phyloP scores from a whole-genome alignment of 768 basidiomycete species.

The Podaxis carcinomalis region DNA sequence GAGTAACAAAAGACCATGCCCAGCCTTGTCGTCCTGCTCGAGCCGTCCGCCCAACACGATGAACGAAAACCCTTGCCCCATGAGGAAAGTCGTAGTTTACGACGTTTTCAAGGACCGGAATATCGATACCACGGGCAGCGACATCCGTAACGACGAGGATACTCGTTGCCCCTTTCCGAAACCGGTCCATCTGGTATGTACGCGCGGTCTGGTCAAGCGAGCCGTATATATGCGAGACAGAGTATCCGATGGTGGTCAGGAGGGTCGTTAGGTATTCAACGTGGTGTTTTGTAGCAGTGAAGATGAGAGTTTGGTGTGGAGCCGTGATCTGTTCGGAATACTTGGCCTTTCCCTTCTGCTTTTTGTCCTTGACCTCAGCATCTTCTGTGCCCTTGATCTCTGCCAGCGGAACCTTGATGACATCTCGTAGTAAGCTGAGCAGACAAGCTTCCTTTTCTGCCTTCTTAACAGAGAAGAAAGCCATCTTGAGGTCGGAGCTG shows the following conservation, averaged over 20 bases:
- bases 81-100: slow-evolving; percentile 98
- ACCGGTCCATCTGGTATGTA: slow-evolving; percentile 84
- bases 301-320: slow-evolving; percentile 90
- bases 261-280: slow-evolving; percentile 89
- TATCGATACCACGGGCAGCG: slow-evolving; percentile 96
- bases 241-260: slow-evolving; percentile 76
- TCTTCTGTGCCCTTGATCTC: slow-evolving; percentile 26
- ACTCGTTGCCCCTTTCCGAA: slow-evolving; percentile 73
- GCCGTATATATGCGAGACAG: slow-evolving; percentile 93
- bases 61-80: slow-evolving; percentile 89
- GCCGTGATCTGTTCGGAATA: slow-evolving; percentile 48
- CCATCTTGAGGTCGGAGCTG: slow-evolving; percentile 88
- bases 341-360: slow-evolving; percentile 49
- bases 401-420: slow-evolving; percentile 75
- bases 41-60: slow-evolving; percentile 95
- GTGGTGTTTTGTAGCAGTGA: slow-evolving; percentile 96
- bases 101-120: slow-evolving; percentile 93
- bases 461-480: slow-evolving; percentile 90
- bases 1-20: slow-evolving; percentile 94
- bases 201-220: slow-evolving; percentile 91
- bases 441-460: slow-evolving; percentile 93
- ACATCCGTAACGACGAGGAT: slow-evolving; percentile 97
- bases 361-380: slow-evolving; percentile 27
- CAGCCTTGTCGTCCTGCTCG: slow-evolving; percentile 92
- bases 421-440: slow-evolving; percentile 77